Evolutionary conservation across 305 asterid genomes (phyloP), one percentile per base, ranked within the genome.

Genomic region (Fraxinus nigra): DNA sequence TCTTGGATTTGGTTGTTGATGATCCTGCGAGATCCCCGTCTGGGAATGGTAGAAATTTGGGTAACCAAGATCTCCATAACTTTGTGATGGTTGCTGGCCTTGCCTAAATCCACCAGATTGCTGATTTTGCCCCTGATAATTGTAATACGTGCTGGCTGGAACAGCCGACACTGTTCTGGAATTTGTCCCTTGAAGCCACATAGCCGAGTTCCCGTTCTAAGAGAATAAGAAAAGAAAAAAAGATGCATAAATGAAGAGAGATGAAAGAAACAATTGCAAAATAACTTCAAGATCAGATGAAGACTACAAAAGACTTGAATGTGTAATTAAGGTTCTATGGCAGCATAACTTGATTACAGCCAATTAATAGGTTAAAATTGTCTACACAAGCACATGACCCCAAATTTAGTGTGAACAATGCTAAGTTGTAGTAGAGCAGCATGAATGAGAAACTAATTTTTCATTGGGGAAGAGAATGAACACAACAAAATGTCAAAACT

Each of bases 41-140:
- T 90, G 99, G n/a, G 98, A 91, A 56, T 91, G 97, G 83, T 93
- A 96, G 89, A 86, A 89, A 46, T 92, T 94, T 0, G 97, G 93
- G 89, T 93, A 93, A 3, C 97, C 97, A 24, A 81, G 80, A n/a
- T 85, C 83, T 77, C 94, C 95, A 40, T 91, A 92, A 75, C 84
- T 92, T 88, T 94, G 98, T 5, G 96, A 84, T 10, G 92, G 92
- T 88, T 94, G 97, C 82, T 92, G 98, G 46, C 80, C 97, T 89
- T 92, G 99, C 84, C 97, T 77, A 75, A 88, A 90, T 65, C 92
- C 97, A 70, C 89, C 84, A 8, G 91, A 86, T 86, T 89, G 96
- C 87, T 89, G 97, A 30, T 32, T 90, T 82, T 92, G 98, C 34
- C 91, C 93, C 85, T 89, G 93, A 59, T 87, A 88, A 78, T 85